Evolutionary conservation across 2,329 filamentous ascomycete species (phyloP).

Genomic region (Curvularia sp.): DNA sequence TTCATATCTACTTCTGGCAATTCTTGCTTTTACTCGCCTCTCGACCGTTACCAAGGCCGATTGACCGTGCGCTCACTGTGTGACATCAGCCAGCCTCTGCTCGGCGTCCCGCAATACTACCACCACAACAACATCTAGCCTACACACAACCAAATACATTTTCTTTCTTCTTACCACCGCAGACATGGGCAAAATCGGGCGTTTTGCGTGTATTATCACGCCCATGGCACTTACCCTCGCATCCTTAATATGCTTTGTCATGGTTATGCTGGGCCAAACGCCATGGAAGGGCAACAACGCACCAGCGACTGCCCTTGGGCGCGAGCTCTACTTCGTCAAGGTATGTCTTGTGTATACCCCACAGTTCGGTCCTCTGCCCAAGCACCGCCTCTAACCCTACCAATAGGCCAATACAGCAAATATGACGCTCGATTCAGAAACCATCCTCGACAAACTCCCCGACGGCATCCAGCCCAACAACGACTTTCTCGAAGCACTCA

Average conservation of each 20-base stretch:
- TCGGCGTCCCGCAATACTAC: slow-evolving; percentile 7
- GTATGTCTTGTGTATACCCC: slow-evolving; percentile 59
- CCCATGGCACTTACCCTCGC: slow-evolving; percentile 83
- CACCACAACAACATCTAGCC: slow-evolving; percentile 3
- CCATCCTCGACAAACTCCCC: slow-evolving; percentile 40
- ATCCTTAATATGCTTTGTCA: slow-evolving; percentile 71
- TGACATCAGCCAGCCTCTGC: slow-evolving; percentile 19
- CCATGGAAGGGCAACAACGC: slow-evolving; percentile 50
- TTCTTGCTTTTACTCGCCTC: neutral
- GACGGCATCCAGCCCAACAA: slow-evolving; percentile 45
- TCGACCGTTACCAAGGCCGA: neutral
- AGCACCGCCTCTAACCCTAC: slow-evolving; percentile 22
- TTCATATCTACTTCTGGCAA: neutral
- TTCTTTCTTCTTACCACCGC: slow-evolving; percentile 19
- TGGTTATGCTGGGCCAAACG: slow-evolving; percentile 66
- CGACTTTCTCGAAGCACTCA: slow-evolving; percentile 52
- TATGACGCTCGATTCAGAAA: slow-evolving; percentile 61
- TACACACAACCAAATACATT: neutral
- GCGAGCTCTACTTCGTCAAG: slow-evolving; percentile 63
- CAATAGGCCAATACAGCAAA: slow-evolving; percentile 53
- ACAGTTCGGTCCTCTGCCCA: too few relatives aligned
- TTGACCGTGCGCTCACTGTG: slow-evolving; percentile 10
- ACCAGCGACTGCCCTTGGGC: slow-evolving; percentile 53
- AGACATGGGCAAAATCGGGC: slow-evolving; percentile 74
- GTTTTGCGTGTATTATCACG: slow-evolving; percentile 85